Percentiles rank a stretch among this genome's conserved stretches.
Evolutionary conservation across 768 basidiomycete species (phyloP).

Genomic region (Pleurotus giganteus): DNA sequence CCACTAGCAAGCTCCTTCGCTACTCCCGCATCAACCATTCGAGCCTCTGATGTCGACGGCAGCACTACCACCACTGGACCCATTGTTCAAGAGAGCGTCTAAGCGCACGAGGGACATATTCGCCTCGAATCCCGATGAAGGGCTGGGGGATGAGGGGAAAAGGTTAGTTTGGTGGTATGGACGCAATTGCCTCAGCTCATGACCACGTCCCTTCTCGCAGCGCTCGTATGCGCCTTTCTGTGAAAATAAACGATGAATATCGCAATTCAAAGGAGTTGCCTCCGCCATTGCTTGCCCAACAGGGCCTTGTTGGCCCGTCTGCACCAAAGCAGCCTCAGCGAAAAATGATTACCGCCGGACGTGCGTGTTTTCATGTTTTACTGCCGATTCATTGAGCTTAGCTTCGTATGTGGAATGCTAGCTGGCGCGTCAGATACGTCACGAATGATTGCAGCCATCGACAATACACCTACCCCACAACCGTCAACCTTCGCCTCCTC

Average conservation of each 20-base stretch:
- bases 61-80: constrained; percentile 64
- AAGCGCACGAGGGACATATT: constrained; percentile 75
- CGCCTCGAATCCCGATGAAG: constrained; percentile 60
- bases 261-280: constrained; percentile 84
- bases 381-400: neutral
- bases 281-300: constrained; percentile 74
- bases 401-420: constrained; percentile 12
- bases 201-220: constrained; percentile 31
- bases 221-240: constrained; percentile 68
- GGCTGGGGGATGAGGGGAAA: constrained; percentile 63
- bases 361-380: constrained; percentile 35
- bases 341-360: constrained; percentile 72
- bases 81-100: constrained; percentile 59
- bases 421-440: constrained; percentile 39
- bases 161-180: constrained; percentile 43
- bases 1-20: no score
- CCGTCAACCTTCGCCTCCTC: constrained; percentile 70
- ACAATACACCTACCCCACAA: constrained; percentile 64
- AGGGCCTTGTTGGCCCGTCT: constrained; percentile 77
- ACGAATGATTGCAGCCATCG: constrained; percentile 70
- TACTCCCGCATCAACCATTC: no score
- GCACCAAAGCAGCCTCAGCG: constrained; percentile 55
- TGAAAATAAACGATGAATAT: constrained; percentile 91
- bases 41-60: constrained; percentile 43
- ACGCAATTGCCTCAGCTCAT: neutral